phyloP scores from a whole-genome alignment of 1,284 basidiomycete genomes.

The Paramarasmius palmivorus region DNA sequence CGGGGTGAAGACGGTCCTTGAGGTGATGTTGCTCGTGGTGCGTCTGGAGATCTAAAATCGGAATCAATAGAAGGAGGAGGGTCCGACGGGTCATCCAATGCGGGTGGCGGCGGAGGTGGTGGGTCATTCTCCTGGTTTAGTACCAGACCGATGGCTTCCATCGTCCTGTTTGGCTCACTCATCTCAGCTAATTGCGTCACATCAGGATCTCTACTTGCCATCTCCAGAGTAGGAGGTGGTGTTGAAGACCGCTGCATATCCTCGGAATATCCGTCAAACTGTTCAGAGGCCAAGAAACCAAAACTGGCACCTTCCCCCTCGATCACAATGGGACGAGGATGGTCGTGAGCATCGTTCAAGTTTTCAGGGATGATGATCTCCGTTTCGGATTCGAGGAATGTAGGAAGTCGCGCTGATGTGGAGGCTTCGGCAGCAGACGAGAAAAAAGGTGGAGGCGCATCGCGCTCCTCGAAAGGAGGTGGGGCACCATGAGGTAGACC shows the following conservation, averaged over 20 bases:
- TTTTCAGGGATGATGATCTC: constrained; percentile 63
- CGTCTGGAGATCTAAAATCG: constrained; percentile 64
- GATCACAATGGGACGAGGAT: constrained; percentile 37
- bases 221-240: constrained; percentile 71
- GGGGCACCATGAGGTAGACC: constrained; percentile 60
- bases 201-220: constrained; percentile 66
- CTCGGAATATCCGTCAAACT: constrained; percentile 78
- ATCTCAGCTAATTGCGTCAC: constrained; percentile 64
- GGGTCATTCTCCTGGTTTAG: constrained; percentile 52
- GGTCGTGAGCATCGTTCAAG: constrained; percentile 35
- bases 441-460: constrained; percentile 77
- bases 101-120: constrained; percentile 72
- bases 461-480: constrained; percentile 80
- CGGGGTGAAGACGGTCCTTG: constrained; percentile 28
- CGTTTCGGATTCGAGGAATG: constrained; percentile 76
- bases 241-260: constrained; percentile 59
- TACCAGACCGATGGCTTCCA: constrained; percentile 59
- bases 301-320: constrained; percentile 72
- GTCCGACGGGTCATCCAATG: constrained; percentile 84
- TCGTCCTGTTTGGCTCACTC: constrained; percentile 48
- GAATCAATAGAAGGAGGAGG: constrained; percentile 82
- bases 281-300: constrained; percentile 65
- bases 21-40: constrained; percentile 41
- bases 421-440: constrained; percentile 56
- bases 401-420: constrained; percentile 61